Evolutionary conservation across 1,139 yeast genomes (phyloP), one percentile per base, ranked within the genome.

Genomic region (Kluyveromyces marxianus): DNA sequence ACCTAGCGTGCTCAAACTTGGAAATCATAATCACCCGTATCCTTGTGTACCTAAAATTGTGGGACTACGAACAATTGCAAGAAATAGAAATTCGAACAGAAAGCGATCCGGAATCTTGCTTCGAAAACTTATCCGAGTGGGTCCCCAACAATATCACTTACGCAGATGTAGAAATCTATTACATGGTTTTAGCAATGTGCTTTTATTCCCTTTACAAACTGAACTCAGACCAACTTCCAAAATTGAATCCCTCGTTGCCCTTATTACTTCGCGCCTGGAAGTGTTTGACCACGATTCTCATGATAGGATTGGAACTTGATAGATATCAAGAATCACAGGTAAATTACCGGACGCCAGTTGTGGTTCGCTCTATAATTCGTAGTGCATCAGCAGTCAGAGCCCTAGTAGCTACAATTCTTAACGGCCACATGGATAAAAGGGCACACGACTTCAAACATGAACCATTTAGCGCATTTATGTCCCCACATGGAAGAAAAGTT

Each of bases 371-470:
- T 35, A 72, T 77, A 0, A 69, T 83, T 8, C 71, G 81, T 51
- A 90, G 90, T 0, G 69, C 83, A 0, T 70, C 85, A 30, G 79
- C 88, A 0, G 65, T 83, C 25, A 63, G 94, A 33, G 72, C 77
- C 39, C 76, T 81, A 0, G 62, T 81, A 6, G 84, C 88, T 0
- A 70, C 81, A 53, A 69, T 80, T 21, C 60, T 84, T 42, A 82
- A 83, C 57, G 67, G 68, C 37, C 71, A 68, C 33, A 57, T 67
- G 8, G 61, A 57, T 0, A 58, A 57, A 25, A 63, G 74, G 47
- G 57, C 56, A 7, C 78, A 77, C 52, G 89, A 81, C 55, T 66
- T 79, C 30, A 65, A 71, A 43, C 77, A 77, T 50, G 79, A 77
- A 53, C 68, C 83, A 2, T 64, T 81, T 14, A 60, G 74, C 32